phyloP scores from a whole-genome alignment of 2,329 filamentous ascomycete genomes.

The Periconia macrospinosa region DNA sequence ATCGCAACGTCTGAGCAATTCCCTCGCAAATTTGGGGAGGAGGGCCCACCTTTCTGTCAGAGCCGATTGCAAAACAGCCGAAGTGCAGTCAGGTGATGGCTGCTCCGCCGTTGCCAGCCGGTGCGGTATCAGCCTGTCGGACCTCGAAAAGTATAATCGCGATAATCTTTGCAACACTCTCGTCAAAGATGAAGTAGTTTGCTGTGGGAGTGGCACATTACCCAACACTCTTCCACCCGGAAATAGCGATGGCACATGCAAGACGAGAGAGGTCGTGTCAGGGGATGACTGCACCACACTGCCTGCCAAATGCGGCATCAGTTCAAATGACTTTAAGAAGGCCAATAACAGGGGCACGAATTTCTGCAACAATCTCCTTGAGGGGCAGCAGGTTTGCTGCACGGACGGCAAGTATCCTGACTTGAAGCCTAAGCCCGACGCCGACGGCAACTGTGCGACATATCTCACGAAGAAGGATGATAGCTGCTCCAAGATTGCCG shows the following conservation, averaged over 20 bases:
- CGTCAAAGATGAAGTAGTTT: constrained; percentile 4
- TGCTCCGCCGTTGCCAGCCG: constrained; percentile 3
- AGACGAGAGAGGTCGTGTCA: constrained; percentile 5
- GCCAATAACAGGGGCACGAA: constrained; percentile 6
- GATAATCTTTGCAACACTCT: constrained; percentile 6
- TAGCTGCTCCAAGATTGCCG: constrained; percentile 10
- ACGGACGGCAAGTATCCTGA: constrained; percentile 8
- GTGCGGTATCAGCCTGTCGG: constrained; percentile 4
- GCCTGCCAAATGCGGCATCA: constrained; percentile 12
- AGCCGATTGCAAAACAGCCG: constrained; percentile 4
- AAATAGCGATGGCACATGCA: constrained; percentile 10
- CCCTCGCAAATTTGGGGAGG: neutral
- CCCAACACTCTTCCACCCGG: constrained; percentile 7
- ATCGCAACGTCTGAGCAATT: neutral
- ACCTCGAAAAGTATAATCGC: constrained; percentile 9
- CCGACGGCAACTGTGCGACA: constrained; percentile 7
- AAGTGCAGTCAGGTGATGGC: constrained; percentile 5
- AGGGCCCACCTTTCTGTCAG: neutral
- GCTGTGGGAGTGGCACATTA: constrained; percentile 5
- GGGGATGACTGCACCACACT: constrained; percentile 7
- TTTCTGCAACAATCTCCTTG: constrained; percentile 3
- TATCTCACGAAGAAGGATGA: constrained; percentile 9
- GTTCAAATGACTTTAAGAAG: constrained; percentile 9
- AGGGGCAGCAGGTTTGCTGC: constrained; percentile 9
- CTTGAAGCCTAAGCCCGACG: constrained; percentile 8